Evolutionary conservation across 2,329 filamentous ascomycete genomes (phyloP).

Genomic region (Dendryphion nanum): DNA sequence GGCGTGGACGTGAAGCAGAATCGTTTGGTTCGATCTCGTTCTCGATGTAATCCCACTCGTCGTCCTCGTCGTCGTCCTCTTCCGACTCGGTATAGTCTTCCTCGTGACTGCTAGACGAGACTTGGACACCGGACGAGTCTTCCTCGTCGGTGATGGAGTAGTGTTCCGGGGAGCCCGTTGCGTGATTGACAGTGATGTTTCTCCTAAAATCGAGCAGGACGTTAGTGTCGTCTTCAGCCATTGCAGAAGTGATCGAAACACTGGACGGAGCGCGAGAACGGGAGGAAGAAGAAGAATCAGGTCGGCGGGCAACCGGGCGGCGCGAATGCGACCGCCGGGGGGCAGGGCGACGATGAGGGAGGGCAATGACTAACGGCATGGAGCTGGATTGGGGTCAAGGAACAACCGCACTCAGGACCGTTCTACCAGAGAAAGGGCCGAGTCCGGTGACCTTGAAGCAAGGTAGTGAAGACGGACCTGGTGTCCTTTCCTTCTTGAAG

Average conservation of each 20-base stretch:
- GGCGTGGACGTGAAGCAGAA: slow-evolving; percentile 46
- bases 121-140: slow-evolving; percentile 32
- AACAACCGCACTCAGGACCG: slow-evolving; percentile 34
- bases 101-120: slow-evolving; percentile 30
- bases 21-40: slow-evolving; percentile 51
- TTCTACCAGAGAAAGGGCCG: slow-evolving; percentile 42
- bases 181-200: slow-evolving; percentile 40
- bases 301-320: slow-evolving; percentile 25
- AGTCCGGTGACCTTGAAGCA: slow-evolving; percentile 28
- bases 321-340: slow-evolving; percentile 29
- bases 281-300: slow-evolving; percentile 12
- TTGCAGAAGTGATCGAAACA: slow-evolving; percentile 27
- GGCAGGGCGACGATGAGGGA: slow-evolving; percentile 32
- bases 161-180: slow-evolving; percentile 34
- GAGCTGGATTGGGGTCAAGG: slow-evolving; percentile 27
- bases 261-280: slow-evolving; percentile 27
- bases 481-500: slow-evolving; percentile 9
- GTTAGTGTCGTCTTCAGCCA: slow-evolving; percentile 36
- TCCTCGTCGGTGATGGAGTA: slow-evolving; percentile 30
- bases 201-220: slow-evolving; percentile 35
- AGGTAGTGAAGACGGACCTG: slow-evolving; percentile 23
- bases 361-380: slow-evolving; percentile 45
- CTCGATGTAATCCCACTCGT: slow-evolving; percentile 32
- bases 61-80: slow-evolving; percentile 35
- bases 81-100: slow-evolving; percentile 29